Percentiles rank a stretch among this genome's conserved stretches.
phyloP scores from a whole-genome alignment of 2,329 filamentous ascomycete species.

The Rugonectria rugulosa region DNA sequence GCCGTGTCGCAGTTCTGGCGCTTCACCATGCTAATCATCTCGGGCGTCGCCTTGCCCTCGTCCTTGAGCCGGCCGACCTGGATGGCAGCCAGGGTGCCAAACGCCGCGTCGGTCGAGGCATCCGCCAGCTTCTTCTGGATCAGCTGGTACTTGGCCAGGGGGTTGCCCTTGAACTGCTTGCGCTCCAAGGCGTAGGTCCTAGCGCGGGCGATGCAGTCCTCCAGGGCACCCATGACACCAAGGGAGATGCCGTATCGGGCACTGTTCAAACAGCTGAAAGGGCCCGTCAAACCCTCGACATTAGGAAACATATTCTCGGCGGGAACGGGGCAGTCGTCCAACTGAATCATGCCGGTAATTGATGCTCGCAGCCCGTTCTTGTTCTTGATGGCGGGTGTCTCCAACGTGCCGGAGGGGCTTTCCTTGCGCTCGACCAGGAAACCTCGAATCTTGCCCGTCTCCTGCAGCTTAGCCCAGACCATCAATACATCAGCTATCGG shows the following conservation, averaged over 20 bases:
- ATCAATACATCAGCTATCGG: constrained; percentile 86
- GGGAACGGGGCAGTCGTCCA: constrained; percentile 89
- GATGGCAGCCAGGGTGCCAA: constrained; percentile 85
- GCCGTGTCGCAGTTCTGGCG: constrained; percentile 96
- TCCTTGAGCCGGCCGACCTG: constrained; percentile 96
- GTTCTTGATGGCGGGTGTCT: constrained; percentile 91
- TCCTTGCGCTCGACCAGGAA: constrained; percentile 88
- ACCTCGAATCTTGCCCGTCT: constrained; percentile 91
- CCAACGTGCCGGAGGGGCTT: constrained; percentile 86
- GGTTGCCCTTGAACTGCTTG: constrained; percentile 96
- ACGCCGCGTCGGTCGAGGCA: constrained; percentile 88
- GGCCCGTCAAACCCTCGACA: constrained; percentile 84
- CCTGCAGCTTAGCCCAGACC: constrained; percentile 92
- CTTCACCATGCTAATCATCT: constrained; percentile 98
- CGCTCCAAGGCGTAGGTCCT: constrained; percentile 89
- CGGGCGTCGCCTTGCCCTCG: constrained; percentile 83
- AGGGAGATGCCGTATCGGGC: constrained; percentile 93
- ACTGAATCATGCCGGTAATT: constrained; percentile 96
- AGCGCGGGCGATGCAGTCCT: constrained; percentile 85
- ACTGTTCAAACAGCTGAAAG: constrained; percentile 93
- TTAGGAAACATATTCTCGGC: constrained; percentile 93
- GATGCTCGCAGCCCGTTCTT: constrained; percentile 94
- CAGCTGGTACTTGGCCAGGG: constrained; percentile 93
- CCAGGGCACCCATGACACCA: constrained; percentile 91
- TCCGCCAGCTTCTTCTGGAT: constrained; percentile 98